Percentiles rank a stretch among this genome's conserved stretches.
Conservation (phyloP, 1,284 basidiomycete genomes). For the Irpex sp. region DNA sequence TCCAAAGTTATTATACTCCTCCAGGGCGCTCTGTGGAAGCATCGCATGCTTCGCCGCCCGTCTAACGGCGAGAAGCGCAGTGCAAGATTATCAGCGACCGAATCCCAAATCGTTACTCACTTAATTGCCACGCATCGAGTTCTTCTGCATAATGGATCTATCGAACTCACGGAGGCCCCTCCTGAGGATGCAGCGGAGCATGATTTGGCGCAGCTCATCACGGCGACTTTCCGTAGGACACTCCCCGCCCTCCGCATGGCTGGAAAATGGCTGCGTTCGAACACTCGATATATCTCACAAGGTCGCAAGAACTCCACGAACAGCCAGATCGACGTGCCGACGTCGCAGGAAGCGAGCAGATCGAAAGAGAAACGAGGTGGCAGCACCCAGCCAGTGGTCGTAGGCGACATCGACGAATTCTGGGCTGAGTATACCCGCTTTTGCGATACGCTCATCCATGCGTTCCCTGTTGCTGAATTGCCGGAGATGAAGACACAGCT, state of each 20-base stretch:
- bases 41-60: constrained; percentile 58
- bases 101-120: constrained; percentile 70
- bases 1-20: constrained; percentile 71
- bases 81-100: constrained; percentile 35
- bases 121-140: constrained; percentile 68
- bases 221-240: constrained; percentile 81
- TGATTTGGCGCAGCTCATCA: constrained; percentile 78
- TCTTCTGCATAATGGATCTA: constrained; percentile 66
- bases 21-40: constrained; percentile 81
- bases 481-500: constrained; percentile 65
- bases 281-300: constrained; percentile 68
- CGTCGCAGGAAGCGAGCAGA: constrained; percentile 18
- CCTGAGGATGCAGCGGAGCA: constrained; percentile 50
- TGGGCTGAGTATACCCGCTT: constrained; percentile 78
- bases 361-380: constrained; percentile 15
- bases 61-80: constrained; percentile 25
- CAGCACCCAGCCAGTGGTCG: constrained; percentile 5
- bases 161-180: constrained; percentile 47
- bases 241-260: constrained; percentile 86
- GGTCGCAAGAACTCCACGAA: constrained; percentile 24
- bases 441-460: constrained; percentile 53
- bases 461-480: constrained; percentile 71
- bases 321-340: constrained; percentile 16
- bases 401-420: constrained; percentile 47
- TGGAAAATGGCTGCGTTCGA: constrained; percentile 85